Conservation (phyloP, 352 stramenopile species). For the Phytophthora fragariaefolia region DNA sequence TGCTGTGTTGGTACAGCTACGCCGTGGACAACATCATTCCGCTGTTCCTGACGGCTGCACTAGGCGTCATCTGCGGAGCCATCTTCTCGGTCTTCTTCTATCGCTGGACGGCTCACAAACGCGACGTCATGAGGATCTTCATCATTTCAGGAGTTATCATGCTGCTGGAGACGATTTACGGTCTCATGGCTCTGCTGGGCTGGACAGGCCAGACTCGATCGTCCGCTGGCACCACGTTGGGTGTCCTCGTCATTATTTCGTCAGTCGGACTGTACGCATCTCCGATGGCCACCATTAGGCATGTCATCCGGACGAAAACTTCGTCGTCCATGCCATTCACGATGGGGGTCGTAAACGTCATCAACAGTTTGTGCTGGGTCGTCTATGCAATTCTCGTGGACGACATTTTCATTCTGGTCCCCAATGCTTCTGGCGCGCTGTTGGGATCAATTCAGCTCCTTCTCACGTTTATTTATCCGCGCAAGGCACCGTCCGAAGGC, state of each 20-base stretch:
- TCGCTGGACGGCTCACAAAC: conserved; percentile 37
- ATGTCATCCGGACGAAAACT: conserved; percentile 49
- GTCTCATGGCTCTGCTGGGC: conserved; percentile 26
- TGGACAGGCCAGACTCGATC: conserved; percentile 37
- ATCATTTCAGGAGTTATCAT: conserved; percentile 32
- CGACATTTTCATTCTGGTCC: conserved; percentile 50
- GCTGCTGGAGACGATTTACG: conserved; percentile 39
- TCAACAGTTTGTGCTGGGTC: conserved; percentile 60
- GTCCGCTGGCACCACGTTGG: conserved; percentile 39
- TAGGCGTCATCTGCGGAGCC: conserved; percentile 38
- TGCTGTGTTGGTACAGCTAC: conserved; percentile 51
- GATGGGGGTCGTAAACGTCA: conserved; percentile 41
- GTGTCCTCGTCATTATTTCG: conserved; percentile 45
- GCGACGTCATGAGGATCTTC: conserved; percentile 36
- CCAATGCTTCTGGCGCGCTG: conserved; percentile 43
- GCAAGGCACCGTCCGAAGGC: conserved; percentile 26
- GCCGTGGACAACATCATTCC: conserved; percentile 51
- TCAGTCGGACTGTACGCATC: conserved; percentile 40
- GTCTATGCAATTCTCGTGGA: conserved; percentile 38
- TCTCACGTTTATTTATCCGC: conserved; percentile 42
- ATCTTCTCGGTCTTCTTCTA: conserved; percentile 52
- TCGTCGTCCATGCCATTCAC: conserved; percentile 56
- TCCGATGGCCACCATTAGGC: conserved; percentile 42
- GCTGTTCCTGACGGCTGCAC: conserved; percentile 43
- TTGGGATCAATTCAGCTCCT: conserved; percentile 40